These are phyloP conservation scores for Exutisphaerella laricina DNA, from an alignment of 2,329 filamentous ascomycete species.

Conservation along the genomic window DNA sequence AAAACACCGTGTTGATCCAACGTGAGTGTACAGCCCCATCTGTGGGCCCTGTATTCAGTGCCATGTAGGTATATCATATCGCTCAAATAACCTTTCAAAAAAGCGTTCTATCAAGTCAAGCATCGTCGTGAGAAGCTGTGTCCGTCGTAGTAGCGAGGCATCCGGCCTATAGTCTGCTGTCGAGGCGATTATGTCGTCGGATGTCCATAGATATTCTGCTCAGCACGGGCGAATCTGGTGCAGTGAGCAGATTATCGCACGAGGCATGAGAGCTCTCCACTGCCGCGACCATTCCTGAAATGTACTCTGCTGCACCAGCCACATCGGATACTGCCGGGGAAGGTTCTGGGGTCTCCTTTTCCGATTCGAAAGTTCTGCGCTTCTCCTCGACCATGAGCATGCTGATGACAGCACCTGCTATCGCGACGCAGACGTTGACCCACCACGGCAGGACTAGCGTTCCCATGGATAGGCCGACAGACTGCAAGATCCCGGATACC, in stretches of 20 bases:
- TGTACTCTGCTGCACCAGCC: slow-evolving; percentile 18
- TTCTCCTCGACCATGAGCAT: slow-evolving; percentile 55
- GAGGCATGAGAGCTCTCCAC: slow-evolving; percentile 25
- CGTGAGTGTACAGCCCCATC: slow-evolving; percentile 4
- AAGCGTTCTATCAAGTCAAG: slow-evolving; percentile 4
- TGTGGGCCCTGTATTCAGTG: slow-evolving; percentile 12
- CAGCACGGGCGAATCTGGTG: slow-evolving; percentile 28
- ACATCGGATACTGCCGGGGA: slow-evolving; percentile 19
- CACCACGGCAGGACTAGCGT: slow-evolving; percentile 93
- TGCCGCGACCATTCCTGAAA: slow-evolving; percentile 22
- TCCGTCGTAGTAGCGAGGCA: slow-evolving; percentile 8
- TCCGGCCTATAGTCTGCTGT: slow-evolving; percentile 21
- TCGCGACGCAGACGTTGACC: slow-evolving; percentile 72
- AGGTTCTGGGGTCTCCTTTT: slow-evolving; percentile 22
- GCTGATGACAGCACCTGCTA: slow-evolving; percentile 68
- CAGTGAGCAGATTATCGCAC: slow-evolving; percentile 22
- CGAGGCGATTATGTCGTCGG: slow-evolving; percentile 18
- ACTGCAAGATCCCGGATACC: slow-evolving; percentile 78
- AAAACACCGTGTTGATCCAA: slow-evolving; percentile 2
- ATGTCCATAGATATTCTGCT: slow-evolving; percentile 23
- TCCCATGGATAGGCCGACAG: slow-evolving; percentile 69
- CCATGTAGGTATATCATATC: slow-evolving; percentile 15
- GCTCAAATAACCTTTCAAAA: slow-evolving; percentile 19
- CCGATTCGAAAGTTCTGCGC: slow-evolving; percentile 24
- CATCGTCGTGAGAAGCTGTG: not conserved